Evolutionary conservation across 208 protist species (phyloP).

Genomic region (Leishmania arabica): DNA sequence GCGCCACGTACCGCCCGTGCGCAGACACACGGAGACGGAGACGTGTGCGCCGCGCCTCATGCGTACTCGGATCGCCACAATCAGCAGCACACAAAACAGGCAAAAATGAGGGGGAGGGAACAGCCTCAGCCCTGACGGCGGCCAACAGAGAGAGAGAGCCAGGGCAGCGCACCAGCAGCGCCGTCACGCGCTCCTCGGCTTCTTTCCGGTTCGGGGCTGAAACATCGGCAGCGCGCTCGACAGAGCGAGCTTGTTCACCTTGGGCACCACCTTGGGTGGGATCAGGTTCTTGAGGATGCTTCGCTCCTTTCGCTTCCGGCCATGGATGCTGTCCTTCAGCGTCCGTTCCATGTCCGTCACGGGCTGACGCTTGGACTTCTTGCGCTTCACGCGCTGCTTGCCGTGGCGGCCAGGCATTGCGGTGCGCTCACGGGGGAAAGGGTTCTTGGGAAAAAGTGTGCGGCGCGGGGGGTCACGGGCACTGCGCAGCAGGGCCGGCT

Average conservation of each 20-base stretch:
- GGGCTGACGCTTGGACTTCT: constrained; percentile 82
- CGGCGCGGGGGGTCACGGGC: background rate
- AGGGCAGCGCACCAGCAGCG: background rate
- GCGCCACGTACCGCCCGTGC: background rate
- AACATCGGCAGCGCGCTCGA: constrained; percentile 83
- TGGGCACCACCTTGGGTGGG: constrained; percentile 61
- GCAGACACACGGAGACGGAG: background rate
- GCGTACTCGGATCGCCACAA: background rate
- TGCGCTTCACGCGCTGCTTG: constrained; percentile 89
- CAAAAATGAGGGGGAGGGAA: background rate
- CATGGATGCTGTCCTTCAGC: constrained; percentile 91
- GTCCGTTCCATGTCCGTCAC: constrained; percentile 88
- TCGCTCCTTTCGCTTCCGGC: constrained; percentile 75
- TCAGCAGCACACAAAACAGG: background rate
- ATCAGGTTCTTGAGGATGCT: constrained; percentile 81
- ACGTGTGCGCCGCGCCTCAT: background rate
- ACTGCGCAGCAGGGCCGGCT: background rate
- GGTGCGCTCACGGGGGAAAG: background rate
- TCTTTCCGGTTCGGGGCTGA: constrained; percentile 27
- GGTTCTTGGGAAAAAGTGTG: background rate
- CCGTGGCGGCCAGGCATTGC: constrained; percentile 86
- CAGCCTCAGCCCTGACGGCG: background rate
- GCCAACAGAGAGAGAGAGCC: background rate
- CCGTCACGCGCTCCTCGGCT: background rate
- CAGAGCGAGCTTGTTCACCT: constrained; percentile 65